Evolutionary conservation across 192 early-diverging fungal genomes (phyloP).

Genomic region (Coemansia sp.): DNA sequence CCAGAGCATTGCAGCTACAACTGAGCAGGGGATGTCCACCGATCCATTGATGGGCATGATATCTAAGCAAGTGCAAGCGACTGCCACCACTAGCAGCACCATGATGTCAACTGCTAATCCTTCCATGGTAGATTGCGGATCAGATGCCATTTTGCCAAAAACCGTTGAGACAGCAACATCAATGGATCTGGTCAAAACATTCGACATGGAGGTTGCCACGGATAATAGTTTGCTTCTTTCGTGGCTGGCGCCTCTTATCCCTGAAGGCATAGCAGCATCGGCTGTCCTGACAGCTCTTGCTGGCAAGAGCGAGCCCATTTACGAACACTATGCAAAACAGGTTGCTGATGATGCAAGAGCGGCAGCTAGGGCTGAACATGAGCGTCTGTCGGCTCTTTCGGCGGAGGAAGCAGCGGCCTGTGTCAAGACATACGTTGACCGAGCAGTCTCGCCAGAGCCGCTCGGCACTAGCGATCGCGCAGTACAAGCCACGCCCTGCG

Average conservation of each 20-base stretch:
- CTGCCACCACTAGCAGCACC: slow-evolving; percentile 13
- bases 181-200: slow-evolving; percentile 8
- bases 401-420: slow-evolving; percentile 27
- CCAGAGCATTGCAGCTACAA: slow-evolving; percentile 5
- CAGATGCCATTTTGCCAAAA: slow-evolving; percentile 12
- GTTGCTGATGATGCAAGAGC: slow-evolving; percentile 29
- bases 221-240: slow-evolving; percentile 27
- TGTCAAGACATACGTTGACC: slow-evolving; percentile 29
- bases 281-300: slow-evolving; percentile 36
- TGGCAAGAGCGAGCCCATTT: slow-evolving; percentile 36
- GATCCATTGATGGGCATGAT: slow-evolving; percentile 27
- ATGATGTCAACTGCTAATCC: slow-evolving; percentile 21
- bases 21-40: slow-evolving; percentile 14
- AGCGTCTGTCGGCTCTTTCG: slow-evolving; percentile 20
- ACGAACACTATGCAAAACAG: slow-evolving; percentile 33
- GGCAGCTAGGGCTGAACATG: slow-evolving; percentile 28
- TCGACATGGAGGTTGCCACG: slow-evolving; percentile 18
- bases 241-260: slow-evolving; percentile 49
- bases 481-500: slow-evolving; percentile 35
- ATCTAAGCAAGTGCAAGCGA: slow-evolving; percentile 15
- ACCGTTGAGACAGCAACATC: slow-evolving; percentile 4
- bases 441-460: slow-evolving; percentile 23
- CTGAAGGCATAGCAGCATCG: slow-evolving; percentile 22
- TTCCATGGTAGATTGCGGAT: slow-evolving; percentile 24
- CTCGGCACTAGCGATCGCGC: slow-evolving; percentile 20